Base-by-base conservation (phyloP, 2,329 filamentous ascomycete genomes). In the Aureobasidium sp. region DNA sequence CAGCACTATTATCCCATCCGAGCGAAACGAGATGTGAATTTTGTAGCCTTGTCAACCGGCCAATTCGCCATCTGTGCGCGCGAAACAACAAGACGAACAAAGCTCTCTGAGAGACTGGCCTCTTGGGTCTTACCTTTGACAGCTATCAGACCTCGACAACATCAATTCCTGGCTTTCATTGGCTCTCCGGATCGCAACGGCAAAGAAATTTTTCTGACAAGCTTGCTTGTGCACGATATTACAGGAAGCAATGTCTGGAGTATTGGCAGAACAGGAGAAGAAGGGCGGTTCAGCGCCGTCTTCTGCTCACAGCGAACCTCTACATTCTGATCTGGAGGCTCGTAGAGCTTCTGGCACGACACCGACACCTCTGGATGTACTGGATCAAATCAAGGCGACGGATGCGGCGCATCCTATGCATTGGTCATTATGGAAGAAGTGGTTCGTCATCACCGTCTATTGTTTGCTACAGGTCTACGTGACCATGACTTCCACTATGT, bases 401-500 rank as follows among this genome's bases (percentile, higher is more conserved):
- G 57, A 60, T 25, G 44, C 20, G 7, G 57, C 57, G 14, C 57
- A 60, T 51, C 57, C 57, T 17, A 60, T 60, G 29, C 31, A 55
- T 9, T 62, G 60, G 60, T 41, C 49, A 3, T n/a, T 53, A 22
- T 48, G 41, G 49, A 62, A 62, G 34, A 53, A 53, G 47, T 62
- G 60, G 60, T 22, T 27, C 34, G 48, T 62, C 22, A 56, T 53
- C 49, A 48, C 49, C 31, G 48, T 62, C 49, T 62, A 62, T 34
- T 62, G 60, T 39, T 17, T 53, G 2, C 49, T 62, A 20, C 60
- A 62, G 31, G 37, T 56, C 22, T 62, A 53, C 11, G 60, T 62
- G 12, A 62, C 42, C 17, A 55, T 62, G 41, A 62, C 60, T 29
- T 62, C 60, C 20, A 62, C 60, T 5, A 62, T 48, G 41, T 62